Percentiles rank a stretch among this genome's conserved stretches.
Evolutionary conservation across 441 rosid genomes (phyloP).

Genomic region (Melastoma candidum): DNA sequence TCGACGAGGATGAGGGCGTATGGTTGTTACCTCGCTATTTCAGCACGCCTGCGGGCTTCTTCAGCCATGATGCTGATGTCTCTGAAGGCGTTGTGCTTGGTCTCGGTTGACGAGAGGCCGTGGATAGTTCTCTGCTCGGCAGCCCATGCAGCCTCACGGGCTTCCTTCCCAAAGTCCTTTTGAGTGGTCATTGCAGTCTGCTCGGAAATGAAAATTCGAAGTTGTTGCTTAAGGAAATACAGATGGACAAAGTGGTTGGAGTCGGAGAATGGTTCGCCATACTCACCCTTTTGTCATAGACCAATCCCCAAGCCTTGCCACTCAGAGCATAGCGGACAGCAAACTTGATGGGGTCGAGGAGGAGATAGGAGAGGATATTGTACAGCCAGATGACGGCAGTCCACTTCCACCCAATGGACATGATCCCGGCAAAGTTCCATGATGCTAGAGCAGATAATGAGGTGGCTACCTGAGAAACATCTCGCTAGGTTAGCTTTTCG

Average conservation of each 20-base stretch:
- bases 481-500: not conserved
- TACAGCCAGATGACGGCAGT: constrained; percentile 51
- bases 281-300: constrained; percentile 29
- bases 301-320: constrained; percentile 48
- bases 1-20: too few relatives aligned
- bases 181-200: constrained; percentile 58
- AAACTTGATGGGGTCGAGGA: constrained; percentile 50
- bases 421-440: constrained; percentile 38
- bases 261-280: not conserved
- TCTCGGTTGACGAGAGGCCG: constrained; percentile 29
- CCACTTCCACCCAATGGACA: constrained; percentile 52
- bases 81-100: constrained; percentile 27
- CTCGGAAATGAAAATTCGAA: not conserved
- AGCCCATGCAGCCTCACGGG: constrained; percentile 51
- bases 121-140: constrained; percentile 40
- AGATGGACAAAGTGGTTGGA: not conserved
- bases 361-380: constrained; percentile 31
- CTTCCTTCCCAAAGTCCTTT: constrained; percentile 41
- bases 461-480: constrained; percentile 24
- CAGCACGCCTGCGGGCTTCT: constrained; percentile 51
- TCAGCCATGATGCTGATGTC: constrained; percentile 47
- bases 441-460: constrained; percentile 27
- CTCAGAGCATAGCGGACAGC: constrained; percentile 39
- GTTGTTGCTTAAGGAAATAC: not conserved
- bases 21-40: constrained; percentile 33